phyloP scores from a whole-genome alignment of 2,329 filamentous ascomycete genomes.

The Botryosphaeria dothidea region DNA sequence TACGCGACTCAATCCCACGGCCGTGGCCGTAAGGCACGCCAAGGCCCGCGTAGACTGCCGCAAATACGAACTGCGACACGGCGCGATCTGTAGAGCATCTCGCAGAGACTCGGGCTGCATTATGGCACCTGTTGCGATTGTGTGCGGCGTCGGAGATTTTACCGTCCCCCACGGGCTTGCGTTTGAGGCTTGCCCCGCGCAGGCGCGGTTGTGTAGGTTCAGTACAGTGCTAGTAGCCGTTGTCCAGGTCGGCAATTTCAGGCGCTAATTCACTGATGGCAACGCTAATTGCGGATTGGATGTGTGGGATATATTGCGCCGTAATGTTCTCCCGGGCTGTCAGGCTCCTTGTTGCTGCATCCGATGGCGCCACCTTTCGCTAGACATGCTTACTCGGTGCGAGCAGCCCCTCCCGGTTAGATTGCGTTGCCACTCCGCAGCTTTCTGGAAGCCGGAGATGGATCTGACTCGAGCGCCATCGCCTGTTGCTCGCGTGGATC shows the following conservation, averaged over 20 bases:
- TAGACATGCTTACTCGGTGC: neutral
- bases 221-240: neutral
- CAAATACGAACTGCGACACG: neutral
- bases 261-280: neutral
- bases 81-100: neutral
- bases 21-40: neutral
- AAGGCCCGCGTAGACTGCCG: neutral
- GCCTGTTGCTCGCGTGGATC: neutral
- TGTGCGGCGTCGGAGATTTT: neutral
- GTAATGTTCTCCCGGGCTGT: neutral
- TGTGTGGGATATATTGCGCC: neutral
- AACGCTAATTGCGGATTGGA: neutral
- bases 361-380: neutral
- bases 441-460: neutral
- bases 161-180: neutral
- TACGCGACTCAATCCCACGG: slow-evolving; percentile 4
- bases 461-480: neutral
- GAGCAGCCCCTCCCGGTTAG: slow-evolving; percentile 2
- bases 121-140: neutral
- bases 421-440: neutral
- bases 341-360: neutral
- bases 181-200: neutral
- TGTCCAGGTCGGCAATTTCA: neutral
- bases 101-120: neutral
- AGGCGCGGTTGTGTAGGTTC: too few species aligned